A percentile compares a stretch with the other conserved stretches of the same genome.
phyloP scores from a whole-genome alignment of 2,329 filamentous ascomycete genomes.

The Neocatenulostroma microsporum region DNA sequence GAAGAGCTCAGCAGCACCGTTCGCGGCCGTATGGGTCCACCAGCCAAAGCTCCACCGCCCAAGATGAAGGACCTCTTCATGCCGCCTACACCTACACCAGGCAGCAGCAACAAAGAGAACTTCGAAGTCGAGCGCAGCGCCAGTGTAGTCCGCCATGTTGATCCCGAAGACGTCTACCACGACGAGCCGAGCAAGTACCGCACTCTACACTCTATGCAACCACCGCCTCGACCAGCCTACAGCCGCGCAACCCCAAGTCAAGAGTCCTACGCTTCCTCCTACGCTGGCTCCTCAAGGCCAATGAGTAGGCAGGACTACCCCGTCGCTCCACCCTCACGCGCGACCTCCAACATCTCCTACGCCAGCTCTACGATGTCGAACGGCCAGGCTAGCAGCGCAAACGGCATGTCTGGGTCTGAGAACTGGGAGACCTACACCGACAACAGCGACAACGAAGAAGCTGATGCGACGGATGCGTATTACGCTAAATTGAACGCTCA shows the following conservation, averaged over 20 bases:
- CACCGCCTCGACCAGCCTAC: slow-evolving; percentile 16
- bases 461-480: slow-evolving; percentile 68
- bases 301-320: slow-evolving; percentile 22
- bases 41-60: slow-evolving; percentile 62
- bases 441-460: slow-evolving; percentile 34
- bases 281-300: slow-evolving; percentile 19
- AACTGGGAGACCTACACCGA: slow-evolving; percentile 98
- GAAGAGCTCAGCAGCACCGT: slow-evolving; percentile 36
- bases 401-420: slow-evolving; percentile 60
- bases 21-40: slow-evolving; percentile 34
- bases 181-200: slow-evolving; percentile 38
- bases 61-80: slow-evolving; percentile 80
- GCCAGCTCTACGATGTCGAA: slow-evolving; percentile 29
- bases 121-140: slow-evolving; percentile 42
- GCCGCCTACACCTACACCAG: slow-evolving; percentile 45
- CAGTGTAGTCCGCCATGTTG: slow-evolving; percentile 53
- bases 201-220: slow-evolving; percentile 13
- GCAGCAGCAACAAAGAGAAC: slow-evolving; percentile 27
- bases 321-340: slow-evolving; percentile 25
- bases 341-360: slow-evolving; percentile 26
- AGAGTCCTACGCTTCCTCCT: slow-evolving; percentile 12
- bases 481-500: slow-evolving; percentile 56
- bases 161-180: slow-evolving; percentile 80
- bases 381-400: slow-evolving; percentile 18
- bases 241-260: slow-evolving; percentile 9